Evolutionary conservation across 1,139 yeast species (phyloP).

Genomic region (Hyphopichia pseudoburtonii): DNA sequence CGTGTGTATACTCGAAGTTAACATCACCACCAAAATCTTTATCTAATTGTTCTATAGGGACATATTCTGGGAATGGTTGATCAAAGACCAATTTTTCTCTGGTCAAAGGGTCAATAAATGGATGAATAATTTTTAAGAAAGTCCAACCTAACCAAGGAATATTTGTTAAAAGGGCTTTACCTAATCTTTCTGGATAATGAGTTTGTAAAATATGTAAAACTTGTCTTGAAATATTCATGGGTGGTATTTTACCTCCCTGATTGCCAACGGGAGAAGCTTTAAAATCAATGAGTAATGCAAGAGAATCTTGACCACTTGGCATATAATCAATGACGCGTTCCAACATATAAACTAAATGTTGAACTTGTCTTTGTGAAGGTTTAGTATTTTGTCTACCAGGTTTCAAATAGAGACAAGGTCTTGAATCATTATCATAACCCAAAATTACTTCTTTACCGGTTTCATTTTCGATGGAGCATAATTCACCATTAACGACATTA

Average conservation of each 20-base stretch:
- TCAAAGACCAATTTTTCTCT: slow-evolving; percentile 50
- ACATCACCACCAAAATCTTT: slow-evolving; percentile 45
- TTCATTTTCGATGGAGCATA: slow-evolving; percentile 38
- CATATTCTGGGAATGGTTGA: slow-evolving; percentile 47
- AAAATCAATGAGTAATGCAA: slow-evolving; percentile 48
- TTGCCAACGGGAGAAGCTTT: slow-evolving; percentile 49
- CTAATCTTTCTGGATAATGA: slow-evolving; percentile 51
- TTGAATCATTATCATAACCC: slow-evolving; percentile 46
- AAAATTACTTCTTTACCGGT: slow-evolving; percentile 50
- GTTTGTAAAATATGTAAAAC: slow-evolving; percentile 69
- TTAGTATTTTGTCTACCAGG: slow-evolving; percentile 52
- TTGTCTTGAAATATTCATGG: slow-evolving; percentile 73
- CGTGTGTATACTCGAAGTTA: slow-evolving; percentile 45
- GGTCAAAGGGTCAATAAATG: slow-evolving; percentile 51
- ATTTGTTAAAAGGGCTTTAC: slow-evolving; percentile 47
- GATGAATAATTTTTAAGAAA: slow-evolving; percentile 46
- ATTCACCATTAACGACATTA: slow-evolving; percentile 33
- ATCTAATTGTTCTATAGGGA: slow-evolving; percentile 47
- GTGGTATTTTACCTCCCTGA: slow-evolving; percentile 72
- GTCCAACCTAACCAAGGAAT: slow-evolving; percentile 52
- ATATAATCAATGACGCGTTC: slow-evolving; percentile 47
- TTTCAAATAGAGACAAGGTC: slow-evolving; percentile 50
- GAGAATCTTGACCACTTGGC: slow-evolving; percentile 52
- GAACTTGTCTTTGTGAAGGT: slow-evolving; percentile 44
- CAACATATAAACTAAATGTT: slow-evolving; percentile 51